phyloP scores from a whole-genome alignment of 306 rosid genomes.

The Morella rubra region DNA sequence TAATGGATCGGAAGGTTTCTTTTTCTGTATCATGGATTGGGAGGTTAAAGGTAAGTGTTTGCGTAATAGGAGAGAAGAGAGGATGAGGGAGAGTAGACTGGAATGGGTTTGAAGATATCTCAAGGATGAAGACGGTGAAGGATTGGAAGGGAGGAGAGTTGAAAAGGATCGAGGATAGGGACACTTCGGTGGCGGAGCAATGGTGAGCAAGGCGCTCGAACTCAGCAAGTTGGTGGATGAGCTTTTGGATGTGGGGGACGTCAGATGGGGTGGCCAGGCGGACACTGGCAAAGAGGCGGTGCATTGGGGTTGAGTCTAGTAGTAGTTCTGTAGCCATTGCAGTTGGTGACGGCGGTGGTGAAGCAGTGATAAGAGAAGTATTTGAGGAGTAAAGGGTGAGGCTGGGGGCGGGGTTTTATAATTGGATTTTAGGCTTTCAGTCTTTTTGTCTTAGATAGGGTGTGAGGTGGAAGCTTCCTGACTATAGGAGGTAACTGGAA shows the following conservation, averaged over 20 bases:
- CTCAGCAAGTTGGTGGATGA: slow-evolving; percentile 77
- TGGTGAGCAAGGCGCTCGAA: slow-evolving; percentile 69
- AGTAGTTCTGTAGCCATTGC: slow-evolving; percentile 26
- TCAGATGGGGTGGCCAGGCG: slow-evolving; percentile 64
- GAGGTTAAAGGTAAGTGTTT: slow-evolving; percentile 38
- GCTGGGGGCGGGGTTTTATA: no score
- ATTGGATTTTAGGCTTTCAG: no score
- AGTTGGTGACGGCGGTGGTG: slow-evolving; percentile 72
- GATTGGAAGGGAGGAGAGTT: slow-evolving; percentile 62
- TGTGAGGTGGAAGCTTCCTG: no score
- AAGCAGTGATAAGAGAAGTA: no score
- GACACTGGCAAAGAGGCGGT: no score
- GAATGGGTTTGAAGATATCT: slow-evolving; percentile 60
- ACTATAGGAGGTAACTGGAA: no score
- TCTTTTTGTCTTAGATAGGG: no score
- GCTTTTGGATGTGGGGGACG: slow-evolving; percentile 79
- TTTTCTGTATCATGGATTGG: slow-evolving; percentile 64
- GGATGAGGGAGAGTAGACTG: slow-evolving; percentile 17
- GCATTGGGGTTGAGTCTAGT: slow-evolving; percentile 34
- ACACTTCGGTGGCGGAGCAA: slow-evolving; percentile 62
- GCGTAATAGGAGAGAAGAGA: slow-evolving; percentile 37
- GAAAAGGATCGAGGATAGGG: slow-evolving; percentile 70
- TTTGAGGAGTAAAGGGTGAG: no score
- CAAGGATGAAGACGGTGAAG: slow-evolving; percentile 77
- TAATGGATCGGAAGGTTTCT: slow-evolving; percentile 33